Base-by-base conservation (phyloP, 2,329 filamentous ascomycete genomes). In the Penicillium palitans region DNA sequence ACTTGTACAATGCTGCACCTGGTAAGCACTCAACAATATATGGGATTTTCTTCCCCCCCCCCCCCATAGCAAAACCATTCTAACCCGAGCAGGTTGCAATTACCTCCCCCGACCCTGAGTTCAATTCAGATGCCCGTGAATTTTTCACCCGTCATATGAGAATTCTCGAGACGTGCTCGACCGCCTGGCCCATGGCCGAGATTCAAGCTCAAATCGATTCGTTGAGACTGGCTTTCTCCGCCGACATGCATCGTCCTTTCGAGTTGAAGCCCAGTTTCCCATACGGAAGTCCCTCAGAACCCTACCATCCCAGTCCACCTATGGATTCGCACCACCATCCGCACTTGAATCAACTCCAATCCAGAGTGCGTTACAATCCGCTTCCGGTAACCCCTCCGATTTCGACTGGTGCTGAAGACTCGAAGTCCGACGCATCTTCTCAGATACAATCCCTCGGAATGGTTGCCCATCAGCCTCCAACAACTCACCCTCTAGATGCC, bases 101-200 rank as follows among this genome's bases (percentile, higher is more conserved):
- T 61, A 96, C 93, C 15, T 97, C 92, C 19, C 93, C 95, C 19
- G 93, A 98, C 72, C 90, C 91, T 1, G 90, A 95, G 40, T 84
- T 96, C 57, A 93, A 95, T 71, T 80, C 83, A 0, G 91, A 96
- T 72, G 91, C 93, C 6, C 85, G 90, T 33, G 89, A 93, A 61
- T 98, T 90, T 72, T 98, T 98, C 70, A 90, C 91, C 2, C 84
- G 93, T 48, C 93, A 97, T 68, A 97, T 98, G 93, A 87, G 93
- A 55, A 88, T 98, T 39, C 80, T 98, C 58, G 93, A 98, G 74
- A 88, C 87, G 64, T 95, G 92, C 66, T 90, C 91, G 71, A 82
- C 84, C 9, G 87, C 87, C 5, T 96, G 91, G 89, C 89, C 91
- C 2, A 91, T 96, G 84, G 89, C 90, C 2, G 93, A 97, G 68